A percentile compares a stretch with the other conserved stretches of the same genome.
phyloP scores from a whole-genome alignment of 2,329 filamentous ascomycete species.

The Sclerotinia trifoliorum region DNA sequence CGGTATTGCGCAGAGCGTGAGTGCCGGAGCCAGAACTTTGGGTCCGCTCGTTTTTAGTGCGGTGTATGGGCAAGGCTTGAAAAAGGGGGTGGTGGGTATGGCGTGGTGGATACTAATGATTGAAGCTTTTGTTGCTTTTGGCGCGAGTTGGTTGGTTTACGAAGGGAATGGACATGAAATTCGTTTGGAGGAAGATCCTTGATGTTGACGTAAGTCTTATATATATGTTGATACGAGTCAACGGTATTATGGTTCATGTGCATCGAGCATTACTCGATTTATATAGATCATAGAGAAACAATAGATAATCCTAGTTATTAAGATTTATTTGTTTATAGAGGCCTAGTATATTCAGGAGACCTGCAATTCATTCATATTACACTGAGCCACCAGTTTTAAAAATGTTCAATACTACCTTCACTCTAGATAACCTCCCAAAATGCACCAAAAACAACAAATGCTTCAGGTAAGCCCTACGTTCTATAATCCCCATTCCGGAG shows the following conservation, averaged over 20 bases:
- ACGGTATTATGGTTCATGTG: neutral
- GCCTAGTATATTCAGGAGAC: no score
- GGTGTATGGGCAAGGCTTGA: constrained; percentile 1
- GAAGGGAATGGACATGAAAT: constrained; percentile 15
- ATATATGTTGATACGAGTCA: neutral
- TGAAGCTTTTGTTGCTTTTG: constrained; percentile 1
- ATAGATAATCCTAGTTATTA: neutral
- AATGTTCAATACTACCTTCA: no score
- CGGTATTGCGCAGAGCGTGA: neutral
- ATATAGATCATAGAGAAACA: neutral
- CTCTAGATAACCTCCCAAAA: no score
- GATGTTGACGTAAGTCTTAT: neutral
- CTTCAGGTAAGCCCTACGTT: neutral
- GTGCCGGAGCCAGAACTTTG: neutral
- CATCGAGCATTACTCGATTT: neutral
- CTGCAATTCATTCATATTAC: no score
- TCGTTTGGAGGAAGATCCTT: neutral
- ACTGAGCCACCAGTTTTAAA: no score
- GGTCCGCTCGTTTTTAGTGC: neutral
- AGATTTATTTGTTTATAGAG: neutral
- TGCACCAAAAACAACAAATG: neutral
- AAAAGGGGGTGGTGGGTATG: neutral
- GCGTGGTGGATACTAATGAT: constrained; percentile 9
- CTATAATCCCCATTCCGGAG: no score
- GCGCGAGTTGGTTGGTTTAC: neutral